Evolutionary conservation across 2,329 filamentous ascomycete genomes (phyloP).

Genomic region (Aspergillus sp.): DNA sequence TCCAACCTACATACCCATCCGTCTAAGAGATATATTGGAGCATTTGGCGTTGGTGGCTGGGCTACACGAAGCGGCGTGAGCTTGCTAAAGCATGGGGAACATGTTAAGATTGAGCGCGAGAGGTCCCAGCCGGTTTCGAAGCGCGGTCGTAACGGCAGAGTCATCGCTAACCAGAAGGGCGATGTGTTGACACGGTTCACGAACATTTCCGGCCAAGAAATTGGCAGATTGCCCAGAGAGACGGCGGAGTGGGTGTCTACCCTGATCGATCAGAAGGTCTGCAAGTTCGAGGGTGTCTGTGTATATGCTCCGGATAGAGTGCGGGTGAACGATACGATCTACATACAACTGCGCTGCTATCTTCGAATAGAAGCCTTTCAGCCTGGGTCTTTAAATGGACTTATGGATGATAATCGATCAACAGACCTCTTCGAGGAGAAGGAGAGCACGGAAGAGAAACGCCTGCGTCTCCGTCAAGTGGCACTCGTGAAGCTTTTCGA

Average conservation of each 20-base stretch:
- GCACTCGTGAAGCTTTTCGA: slow-evolving; percentile 85
- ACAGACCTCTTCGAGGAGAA: slow-evolving; percentile 77
- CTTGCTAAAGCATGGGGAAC: slow-evolving; percentile 76
- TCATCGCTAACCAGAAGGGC: slow-evolving; percentile 58
- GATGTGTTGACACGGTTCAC: slow-evolving; percentile 94
- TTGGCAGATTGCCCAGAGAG: slow-evolving; percentile 84
- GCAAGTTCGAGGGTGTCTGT: slow-evolving; percentile 80
- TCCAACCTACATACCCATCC: slow-evolving; percentile 37
- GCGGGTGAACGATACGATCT: slow-evolving; percentile 90
- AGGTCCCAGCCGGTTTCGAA: slow-evolving; percentile 64
- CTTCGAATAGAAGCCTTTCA: slow-evolving; percentile 74
- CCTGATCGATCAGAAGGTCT: slow-evolving; percentile 85
- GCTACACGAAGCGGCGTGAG: slow-evolving; percentile 77
- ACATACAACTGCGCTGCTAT: slow-evolving; percentile 79
- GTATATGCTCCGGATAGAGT: slow-evolving; percentile 85
- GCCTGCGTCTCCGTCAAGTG: slow-evolving; percentile 79
- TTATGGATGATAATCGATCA: slow-evolving; percentile 66
- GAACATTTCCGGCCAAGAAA: slow-evolving; percentile 72
- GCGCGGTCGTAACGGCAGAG: slow-evolving; percentile 46
- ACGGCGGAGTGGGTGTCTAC: slow-evolving; percentile 89
- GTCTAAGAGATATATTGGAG: slow-evolving; percentile 74
- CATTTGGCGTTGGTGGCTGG: slow-evolving; percentile 90
- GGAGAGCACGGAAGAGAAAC: slow-evolving; percentile 82
- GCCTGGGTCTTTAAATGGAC: slow-evolving; percentile 51
- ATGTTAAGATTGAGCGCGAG: slow-evolving; percentile 82